Evolutionary conservation across 805 yeast species (phyloP).

Genomic region (Brettanomyces sp.): DNA sequence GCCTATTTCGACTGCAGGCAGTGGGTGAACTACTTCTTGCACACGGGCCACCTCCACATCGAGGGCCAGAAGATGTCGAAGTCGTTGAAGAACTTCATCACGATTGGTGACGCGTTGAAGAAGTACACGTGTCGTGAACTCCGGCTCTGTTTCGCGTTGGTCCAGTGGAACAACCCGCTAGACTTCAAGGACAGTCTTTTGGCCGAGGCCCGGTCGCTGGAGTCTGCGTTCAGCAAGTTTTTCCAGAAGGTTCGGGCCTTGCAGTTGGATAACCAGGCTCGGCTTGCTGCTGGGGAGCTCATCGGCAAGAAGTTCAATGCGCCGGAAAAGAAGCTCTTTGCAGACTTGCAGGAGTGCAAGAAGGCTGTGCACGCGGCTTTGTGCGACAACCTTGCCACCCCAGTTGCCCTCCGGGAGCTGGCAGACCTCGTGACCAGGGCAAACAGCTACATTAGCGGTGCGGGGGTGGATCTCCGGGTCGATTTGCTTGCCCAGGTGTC

Average conservation of each 20-base stretch:
- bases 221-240: conserved; percentile 68
- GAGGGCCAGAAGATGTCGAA: conserved; percentile 99
- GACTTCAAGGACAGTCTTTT: conserved; percentile 83
- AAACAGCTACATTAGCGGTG: conserved; percentile 61
- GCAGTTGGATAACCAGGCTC: conserved; percentile 51
- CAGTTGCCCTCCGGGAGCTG: conserved; percentile 57
- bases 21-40: conserved; percentile 96
- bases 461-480: conserved; percentile 42
- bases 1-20: conserved; percentile 83
- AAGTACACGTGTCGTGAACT: conserved; percentile 71
- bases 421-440: conserved; percentile 60
- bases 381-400: conserved; percentile 82
- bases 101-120: conserved; percentile 80
- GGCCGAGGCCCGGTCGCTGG: conserved; percentile 68
- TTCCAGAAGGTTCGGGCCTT: conserved; percentile 84
- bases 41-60: conserved; percentile 94
- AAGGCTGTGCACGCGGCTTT: conserved; percentile 62
- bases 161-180: conserved; percentile 85
- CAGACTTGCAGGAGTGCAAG: conserved; percentile 39
- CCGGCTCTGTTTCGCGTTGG: conserved; percentile 82
- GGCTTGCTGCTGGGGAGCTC: conserved; percentile 35
- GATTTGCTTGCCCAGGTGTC: conserved; percentile 62
- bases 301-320: conserved; percentile 53
- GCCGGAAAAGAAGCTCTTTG: conserved; percentile 42
- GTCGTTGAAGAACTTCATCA: conserved; percentile 88